Base-by-base conservation (phyloP, 306 rosid genomes). In the Begonia fuchsioides region DNA sequence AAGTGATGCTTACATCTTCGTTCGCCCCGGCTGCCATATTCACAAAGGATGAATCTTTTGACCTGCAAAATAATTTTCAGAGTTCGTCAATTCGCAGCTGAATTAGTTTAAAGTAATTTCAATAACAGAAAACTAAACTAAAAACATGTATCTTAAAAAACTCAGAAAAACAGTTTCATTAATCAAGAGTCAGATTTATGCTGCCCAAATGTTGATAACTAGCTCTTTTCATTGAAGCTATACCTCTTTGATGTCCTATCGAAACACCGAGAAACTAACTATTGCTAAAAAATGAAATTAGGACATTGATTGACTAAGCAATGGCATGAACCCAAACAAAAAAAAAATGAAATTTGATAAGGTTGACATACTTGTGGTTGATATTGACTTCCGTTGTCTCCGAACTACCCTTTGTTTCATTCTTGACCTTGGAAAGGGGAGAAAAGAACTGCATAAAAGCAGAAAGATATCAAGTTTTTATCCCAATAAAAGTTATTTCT, bases 21-120 rank as follows among this genome's bases (percentile, higher is more conserved):
- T 70, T 92, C 57, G 96, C 99, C 69, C 94, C 99, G 17, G 94
- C 96, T 55, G 99, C 73, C 69, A 92, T 92, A 70, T 82, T 66
- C 62, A 92, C 52, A 39, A 92, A 86, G 51, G 94, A 70, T 11
- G 12, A n/a, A n/a, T 87, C 94, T 66, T 77, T 92, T 20, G 94
- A 75, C 76, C 98, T 90, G 77, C 10, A 68, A 41, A 41, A 41
- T 11, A 26, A 26, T 4, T 26, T 26, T 26, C 7, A 26, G 6
- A 2, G 35, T 8, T 4, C 7, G 35, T 26, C 35, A 26, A 2
- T 26, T 26, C 8, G 35, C 0, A 4, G 7, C 8, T 26, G 35
- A 8, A 5, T 26, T 26, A 26, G 8, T 26, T 26, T 26, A 26
- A 5, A 20, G 5, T 39, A 56, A 11, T 38, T 32, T 63, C 39